These are phyloP conservation scores for Colletotrichum viniferum DNA, from an alignment of 2,329 filamentous ascomycete species.

Conservation along the genomic window DNA sequence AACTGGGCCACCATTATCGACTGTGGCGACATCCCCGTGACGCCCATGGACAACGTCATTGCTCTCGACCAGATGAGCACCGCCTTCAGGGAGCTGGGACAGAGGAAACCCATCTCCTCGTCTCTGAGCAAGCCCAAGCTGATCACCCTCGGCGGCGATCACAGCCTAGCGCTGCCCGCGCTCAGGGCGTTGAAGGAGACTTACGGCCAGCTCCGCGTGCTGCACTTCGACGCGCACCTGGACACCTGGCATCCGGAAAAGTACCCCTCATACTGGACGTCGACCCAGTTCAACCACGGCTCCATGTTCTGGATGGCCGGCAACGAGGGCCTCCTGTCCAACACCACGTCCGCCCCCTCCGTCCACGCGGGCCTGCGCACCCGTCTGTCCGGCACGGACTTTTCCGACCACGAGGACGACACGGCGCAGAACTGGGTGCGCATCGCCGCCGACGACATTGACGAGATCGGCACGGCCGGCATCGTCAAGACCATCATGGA, in stretches of 20 bases:
- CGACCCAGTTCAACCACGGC: constrained; percentile 81
- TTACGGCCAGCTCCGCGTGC: constrained; percentile 67
- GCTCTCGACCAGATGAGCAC: constrained; percentile 85
- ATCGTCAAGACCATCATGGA: constrained; percentile 74
- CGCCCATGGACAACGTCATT: constrained; percentile 83
- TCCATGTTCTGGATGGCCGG: constrained; percentile 91
- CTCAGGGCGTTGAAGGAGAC: constrained; percentile 68
- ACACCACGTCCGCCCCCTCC: constrained; percentile 69
- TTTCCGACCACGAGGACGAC: constrained; percentile 74
- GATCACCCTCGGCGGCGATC: constrained; percentile 75
- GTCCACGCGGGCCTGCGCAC: constrained; percentile 87
- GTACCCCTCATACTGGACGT: constrained; percentile 78
- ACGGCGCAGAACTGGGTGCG: constrained; percentile 78
- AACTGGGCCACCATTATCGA: constrained; percentile 82
- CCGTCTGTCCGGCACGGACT: constrained; percentile 69
- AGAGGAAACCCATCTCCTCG: constrained; percentile 37
- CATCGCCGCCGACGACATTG: constrained; percentile 85
- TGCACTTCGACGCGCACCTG: constrained; percentile 79
- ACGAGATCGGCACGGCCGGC: constrained; percentile 76
- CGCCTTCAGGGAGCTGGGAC: constrained; percentile 73
- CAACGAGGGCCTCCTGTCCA: constrained; percentile 78
- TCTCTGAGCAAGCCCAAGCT: constrained; percentile 54
- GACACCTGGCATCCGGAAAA: constrained; percentile 86
- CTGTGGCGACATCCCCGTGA: constrained; percentile 89
- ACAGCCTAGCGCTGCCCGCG: constrained; percentile 72